phyloP scores from a whole-genome alignment of 257 asterid genomes.

The Henckelia pumila region DNA sequence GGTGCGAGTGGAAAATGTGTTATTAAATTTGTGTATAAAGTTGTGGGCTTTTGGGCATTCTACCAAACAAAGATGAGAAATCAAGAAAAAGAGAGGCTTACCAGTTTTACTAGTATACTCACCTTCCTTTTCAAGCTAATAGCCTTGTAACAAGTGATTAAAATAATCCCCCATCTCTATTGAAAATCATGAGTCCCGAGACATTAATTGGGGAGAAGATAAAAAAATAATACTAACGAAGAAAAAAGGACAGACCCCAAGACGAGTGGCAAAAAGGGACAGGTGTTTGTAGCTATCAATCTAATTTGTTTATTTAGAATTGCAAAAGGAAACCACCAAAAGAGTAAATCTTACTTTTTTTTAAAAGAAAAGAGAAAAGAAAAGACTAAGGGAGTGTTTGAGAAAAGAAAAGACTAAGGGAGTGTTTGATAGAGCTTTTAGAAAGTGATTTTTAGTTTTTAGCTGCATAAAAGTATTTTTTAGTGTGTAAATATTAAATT shows the following conservation, averaged over 20 bases:
- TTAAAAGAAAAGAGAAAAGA: no score
- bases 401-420: no score
- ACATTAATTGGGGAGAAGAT: conserved; percentile 26
- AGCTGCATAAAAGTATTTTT: no score
- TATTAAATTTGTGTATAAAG: no score
- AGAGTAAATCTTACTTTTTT: no score
- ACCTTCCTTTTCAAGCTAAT: conserved; percentile 42
- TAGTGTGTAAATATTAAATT: no score
- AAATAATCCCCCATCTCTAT: neutral
- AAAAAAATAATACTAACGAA: no score
- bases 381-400: no score
- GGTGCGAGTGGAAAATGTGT: neutral
- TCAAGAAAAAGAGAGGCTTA: conserved; percentile 17
- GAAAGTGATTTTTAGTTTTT: no score
- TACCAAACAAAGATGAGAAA: neutral
- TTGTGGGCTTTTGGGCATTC: neutral
- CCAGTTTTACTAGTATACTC: conserved; percentile 21
- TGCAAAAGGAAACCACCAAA: no score
- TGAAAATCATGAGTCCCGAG: neutral
- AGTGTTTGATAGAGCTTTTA: no score
- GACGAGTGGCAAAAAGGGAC: conserved; percentile 60
- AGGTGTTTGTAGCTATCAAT: conserved; percentile 39
- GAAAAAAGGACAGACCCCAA: conserved; percentile 27
- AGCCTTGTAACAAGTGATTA: conserved; percentile 41
- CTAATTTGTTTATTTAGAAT: conserved; percentile 16